A percentile compares a stretch with the other conserved stretches of the same genome.
Conservation (phyloP, 176 grass and related monocot species). For the Oryza meyeriana region DNA sequence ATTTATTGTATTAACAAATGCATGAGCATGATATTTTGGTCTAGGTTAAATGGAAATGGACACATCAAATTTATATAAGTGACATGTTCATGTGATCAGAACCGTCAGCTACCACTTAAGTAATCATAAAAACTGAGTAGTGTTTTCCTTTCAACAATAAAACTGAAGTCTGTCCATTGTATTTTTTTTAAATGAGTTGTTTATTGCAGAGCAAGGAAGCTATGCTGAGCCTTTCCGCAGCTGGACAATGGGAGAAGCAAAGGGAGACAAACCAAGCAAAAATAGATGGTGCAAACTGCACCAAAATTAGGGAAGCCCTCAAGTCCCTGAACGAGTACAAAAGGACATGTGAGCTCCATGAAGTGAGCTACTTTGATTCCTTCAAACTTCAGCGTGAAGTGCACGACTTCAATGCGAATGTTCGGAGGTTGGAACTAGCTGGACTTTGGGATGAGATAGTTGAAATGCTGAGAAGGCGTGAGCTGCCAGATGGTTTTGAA, state of each 20-base stretch:
- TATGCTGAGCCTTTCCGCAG: slow-evolving; percentile 59
- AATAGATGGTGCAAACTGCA: slow-evolving; percentile 60
- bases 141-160: not conserved
- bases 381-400: slow-evolving; percentile 85
- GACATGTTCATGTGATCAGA: not conserved
- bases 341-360: slow-evolving; percentile 54
- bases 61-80: not conserved
- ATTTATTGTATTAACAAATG: not conserved
- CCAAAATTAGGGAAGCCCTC: slow-evolving; percentile 71
- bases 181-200: not conserved
- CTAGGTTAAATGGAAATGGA: slow-evolving; percentile 1
- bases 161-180: not conserved
- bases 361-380: slow-evolving; percentile 74
- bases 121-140: not conserved
- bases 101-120: not conserved
- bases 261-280: slow-evolving; percentile 75
- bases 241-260: slow-evolving; percentile 84
- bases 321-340: slow-evolving; percentile 60
- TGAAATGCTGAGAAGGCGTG: slow-evolving; percentile 77
- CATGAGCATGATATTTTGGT: slow-evolving; percentile 8
- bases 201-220: slow-evolving; percentile 76
- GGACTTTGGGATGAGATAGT: slow-evolving; percentile 94
- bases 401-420: slow-evolving; percentile 85
- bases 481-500: slow-evolving; percentile 84
- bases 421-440: slow-evolving; percentile 67